Evolutionary conservation across 1,284 basidiomycete species (phyloP).

Genomic region (Ganoderma lingzhi): DNA sequence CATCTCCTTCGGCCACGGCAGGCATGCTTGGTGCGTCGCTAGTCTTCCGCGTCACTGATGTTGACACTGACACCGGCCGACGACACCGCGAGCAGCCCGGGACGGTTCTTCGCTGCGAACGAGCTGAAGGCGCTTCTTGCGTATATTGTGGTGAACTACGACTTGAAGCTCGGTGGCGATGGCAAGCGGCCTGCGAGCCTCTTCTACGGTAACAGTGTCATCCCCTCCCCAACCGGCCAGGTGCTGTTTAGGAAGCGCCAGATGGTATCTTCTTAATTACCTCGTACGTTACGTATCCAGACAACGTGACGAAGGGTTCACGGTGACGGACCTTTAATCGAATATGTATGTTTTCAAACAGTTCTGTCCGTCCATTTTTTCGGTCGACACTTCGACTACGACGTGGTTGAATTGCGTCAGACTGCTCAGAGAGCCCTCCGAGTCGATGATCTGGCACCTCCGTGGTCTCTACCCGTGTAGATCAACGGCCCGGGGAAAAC

Average conservation of each 20-base stretch:
- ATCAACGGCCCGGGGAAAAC: too few species aligned
- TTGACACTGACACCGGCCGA: not conserved
- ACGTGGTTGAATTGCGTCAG: not conserved
- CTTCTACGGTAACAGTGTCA: not conserved
- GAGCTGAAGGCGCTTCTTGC: conserved; percentile 56
- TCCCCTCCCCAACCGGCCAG: conserved; percentile 12
- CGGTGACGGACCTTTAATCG: too few species aligned
- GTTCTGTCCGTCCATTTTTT: not conserved
- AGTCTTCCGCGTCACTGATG: not conserved
- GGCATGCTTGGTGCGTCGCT: conserved; percentile 34
- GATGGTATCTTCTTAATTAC: not conserved
- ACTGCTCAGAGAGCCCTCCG: not conserved
- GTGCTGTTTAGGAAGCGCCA: conserved; percentile 22
- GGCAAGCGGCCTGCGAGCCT: conserved; percentile 17
- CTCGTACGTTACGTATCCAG: too few species aligned
- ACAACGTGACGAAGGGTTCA: too few species aligned
- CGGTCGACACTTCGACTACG: not conserved
- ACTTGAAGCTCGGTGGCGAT: conserved; percentile 33
- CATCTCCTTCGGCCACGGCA: conserved; percentile 38
- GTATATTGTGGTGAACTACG: conserved; percentile 52
- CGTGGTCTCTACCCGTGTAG: too few species aligned
- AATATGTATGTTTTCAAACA: too few species aligned
- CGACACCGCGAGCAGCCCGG: conserved; percentile 41
- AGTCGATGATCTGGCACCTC: too few species aligned
- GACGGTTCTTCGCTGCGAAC: conserved; percentile 54